Evolutionary conservation across 768 basidiomycete species (phyloP).

Genomic region (Lentinula sp.): DNA sequence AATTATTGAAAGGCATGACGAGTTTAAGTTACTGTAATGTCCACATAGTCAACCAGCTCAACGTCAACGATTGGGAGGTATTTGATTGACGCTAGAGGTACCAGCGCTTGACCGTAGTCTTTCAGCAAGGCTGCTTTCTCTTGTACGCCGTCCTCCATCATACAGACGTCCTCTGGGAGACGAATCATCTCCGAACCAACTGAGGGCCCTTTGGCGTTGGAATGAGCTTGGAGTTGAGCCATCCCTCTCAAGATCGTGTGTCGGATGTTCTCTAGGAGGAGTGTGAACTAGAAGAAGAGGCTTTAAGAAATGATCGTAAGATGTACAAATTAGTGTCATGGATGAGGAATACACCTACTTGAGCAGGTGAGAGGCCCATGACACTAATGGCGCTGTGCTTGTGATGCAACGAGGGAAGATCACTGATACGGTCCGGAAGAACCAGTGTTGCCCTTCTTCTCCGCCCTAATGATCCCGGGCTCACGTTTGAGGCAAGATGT

Average conservation of each 20-base stretch:
- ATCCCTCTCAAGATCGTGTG: conserved; percentile 29
- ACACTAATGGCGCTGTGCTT: conserved; percentile 55
- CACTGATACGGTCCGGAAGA: conserved; percentile 38
- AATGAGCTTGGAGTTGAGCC: conserved; percentile 14
- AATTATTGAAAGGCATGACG: neutral
- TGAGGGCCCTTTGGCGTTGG: conserved; percentile 31
- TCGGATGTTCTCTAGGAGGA: conserved; percentile 46
- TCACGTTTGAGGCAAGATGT: conserved; percentile 19
- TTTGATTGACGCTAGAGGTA: neutral
- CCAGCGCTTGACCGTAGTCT: neutral
- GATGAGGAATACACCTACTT: conserved; percentile 33
- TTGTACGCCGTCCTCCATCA: conserved; percentile 12
- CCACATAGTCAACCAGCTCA: neutral
- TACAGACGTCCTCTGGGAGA: conserved; percentile 36
- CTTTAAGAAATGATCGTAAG: conserved; percentile 21
- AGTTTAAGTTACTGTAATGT: neutral
- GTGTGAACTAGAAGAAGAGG: conserved; percentile 64
- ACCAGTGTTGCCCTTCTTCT: conserved; percentile 40
- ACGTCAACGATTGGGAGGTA: neutral
- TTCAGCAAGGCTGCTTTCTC: conserved; percentile 7
- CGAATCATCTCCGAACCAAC: conserved; percentile 33
- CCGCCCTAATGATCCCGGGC: conserved; percentile 26
- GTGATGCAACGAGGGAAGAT: conserved; percentile 40
- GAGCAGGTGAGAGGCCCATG: conserved; percentile 70
- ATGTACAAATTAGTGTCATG: neutral